Conservation (phyloP, 108 stramenopile species). For the Skeletonema costatum region DNA sequence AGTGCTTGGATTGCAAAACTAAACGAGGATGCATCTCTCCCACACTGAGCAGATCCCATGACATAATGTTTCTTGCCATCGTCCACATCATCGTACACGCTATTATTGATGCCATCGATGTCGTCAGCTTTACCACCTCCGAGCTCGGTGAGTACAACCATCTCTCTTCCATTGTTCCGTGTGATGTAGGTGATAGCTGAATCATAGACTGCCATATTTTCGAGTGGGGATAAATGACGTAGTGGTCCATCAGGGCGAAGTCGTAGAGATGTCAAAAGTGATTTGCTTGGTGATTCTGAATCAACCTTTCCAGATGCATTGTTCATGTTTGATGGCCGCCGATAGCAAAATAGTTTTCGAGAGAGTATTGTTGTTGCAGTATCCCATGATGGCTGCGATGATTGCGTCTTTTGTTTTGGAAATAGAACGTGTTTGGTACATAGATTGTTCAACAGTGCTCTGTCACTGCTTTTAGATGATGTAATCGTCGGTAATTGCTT, state of each 20-base stretch:
- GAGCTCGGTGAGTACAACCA: conserved; percentile 69
- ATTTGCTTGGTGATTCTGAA: conserved; percentile 3
- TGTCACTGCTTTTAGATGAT: conserved; percentile 1
- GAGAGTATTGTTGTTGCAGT: conserved; percentile 63
- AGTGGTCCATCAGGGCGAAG: conserved; percentile 67
- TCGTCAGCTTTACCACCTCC: conserved; percentile 39
- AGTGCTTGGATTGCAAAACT: conserved; percentile 59
- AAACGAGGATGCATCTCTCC: conserved; percentile 19
- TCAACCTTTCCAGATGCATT: neutral
- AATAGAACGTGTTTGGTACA: conserved; percentile 13
- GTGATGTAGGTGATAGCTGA: conserved; percentile 74
- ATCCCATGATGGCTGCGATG: conserved; percentile 35
- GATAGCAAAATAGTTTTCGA: conserved; percentile 75
- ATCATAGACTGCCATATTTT: conserved; percentile 71
- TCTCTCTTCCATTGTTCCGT: conserved; percentile 35
- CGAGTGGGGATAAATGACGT: conserved; percentile 57
- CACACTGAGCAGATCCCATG: conserved; percentile 23
- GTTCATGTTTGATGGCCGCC: conserved; percentile 17
- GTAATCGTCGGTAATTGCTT: conserved; percentile 40
- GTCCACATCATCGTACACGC: neutral
- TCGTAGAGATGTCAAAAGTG: conserved; percentile 53
- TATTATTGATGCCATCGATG: neutral
- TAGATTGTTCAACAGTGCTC: conserved; percentile 19
- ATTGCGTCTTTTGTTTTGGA: neutral
- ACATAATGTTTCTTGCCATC: conserved; percentile 22